Base-by-base conservation (phyloP, 192 early-diverging fungal genomes). In the Coemansia sp. region DNA sequence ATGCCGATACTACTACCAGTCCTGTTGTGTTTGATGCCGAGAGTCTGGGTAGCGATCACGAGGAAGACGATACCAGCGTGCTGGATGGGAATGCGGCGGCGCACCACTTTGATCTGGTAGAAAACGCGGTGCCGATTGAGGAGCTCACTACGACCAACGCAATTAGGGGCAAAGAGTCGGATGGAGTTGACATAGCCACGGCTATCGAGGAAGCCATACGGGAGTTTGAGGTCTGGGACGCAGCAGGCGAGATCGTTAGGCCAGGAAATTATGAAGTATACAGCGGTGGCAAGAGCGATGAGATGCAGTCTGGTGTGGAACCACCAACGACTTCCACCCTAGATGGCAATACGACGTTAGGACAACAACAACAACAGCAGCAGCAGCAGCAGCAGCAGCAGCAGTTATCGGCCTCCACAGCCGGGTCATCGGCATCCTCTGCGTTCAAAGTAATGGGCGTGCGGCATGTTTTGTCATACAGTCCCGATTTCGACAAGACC, bases 381-480 rank as follows among this genome's bases (percentile, higher is more conserved):
- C n/a, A n/a, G n/a, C 13, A 26, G 26, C 26, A 26, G 26, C 26
- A 26, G 26, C 26, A 26, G 26, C 48, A 50, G 48, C 48, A 50
- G 21, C 52, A 21, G 21, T 23, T 9, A 23, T 54, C 52, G 6
- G 52, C 52, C 9, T 21, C 52, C 9, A 26, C 26, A 67, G 9
- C 26, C 3, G 26, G 26, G 26, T 54, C 52, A 6, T 54, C 52
- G 6, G 52, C 52, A 21, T 81, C 75, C 38, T 59, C 74, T 3
- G 64, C 68, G 1, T 83, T 83, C 69, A 74, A 65, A 43, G 67
- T 83, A 44, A 83, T 74, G 69, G 81, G 75, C 11, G 72, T 83
- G 47, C 75, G 81, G 1, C 81, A 77, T n/a, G 72, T 83, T 56
- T 63, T 74, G 3, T 75, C 81, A 16, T 75, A 72, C 23, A 75